Percentiles rank a stretch among this genome's conserved stretches.
Conservation (phyloP, 805 yeast genomes). For the Candida michaelii region DNA sequence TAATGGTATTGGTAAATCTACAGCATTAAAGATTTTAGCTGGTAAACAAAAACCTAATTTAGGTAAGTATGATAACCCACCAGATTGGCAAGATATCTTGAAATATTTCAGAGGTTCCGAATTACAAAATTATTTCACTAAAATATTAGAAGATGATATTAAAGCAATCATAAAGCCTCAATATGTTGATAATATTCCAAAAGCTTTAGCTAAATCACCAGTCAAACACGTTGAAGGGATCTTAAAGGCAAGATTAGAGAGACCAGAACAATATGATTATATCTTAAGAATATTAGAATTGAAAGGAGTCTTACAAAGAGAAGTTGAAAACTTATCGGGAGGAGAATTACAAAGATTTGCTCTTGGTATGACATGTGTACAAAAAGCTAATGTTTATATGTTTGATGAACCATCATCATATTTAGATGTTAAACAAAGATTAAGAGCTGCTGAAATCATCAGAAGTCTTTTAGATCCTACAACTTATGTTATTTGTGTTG, state of each 20-base stretch:
- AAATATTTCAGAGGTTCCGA: slow-evolving; percentile 94
- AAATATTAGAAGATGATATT: slow-evolving; percentile 88
- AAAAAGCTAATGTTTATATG: slow-evolving; percentile 94
- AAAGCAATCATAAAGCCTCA: slow-evolving; percentile 99
- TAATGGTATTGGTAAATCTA: slow-evolving; percentile 98
- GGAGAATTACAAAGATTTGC: slow-evolving; percentile 99
- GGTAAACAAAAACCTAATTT: slow-evolving; percentile 97
- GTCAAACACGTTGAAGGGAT: slow-evolving; percentile 83
- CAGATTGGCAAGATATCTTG: slow-evolving; percentile 94
- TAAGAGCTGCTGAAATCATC: slow-evolving; percentile 93
- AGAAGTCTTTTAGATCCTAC: slow-evolving; percentile 79
- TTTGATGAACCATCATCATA: slow-evolving; percentile 99
- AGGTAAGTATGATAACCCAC: slow-evolving; percentile 93
- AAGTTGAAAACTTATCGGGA: slow-evolving; percentile 87
- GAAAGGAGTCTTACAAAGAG: slow-evolving; percentile 76
- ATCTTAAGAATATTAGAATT: slow-evolving; percentile 74
- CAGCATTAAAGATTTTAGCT: slow-evolving; percentile 93
- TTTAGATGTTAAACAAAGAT: slow-evolving; percentile 97
- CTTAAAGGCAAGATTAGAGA: slow-evolving; percentile 73
- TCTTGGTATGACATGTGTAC: slow-evolving; percentile 95
- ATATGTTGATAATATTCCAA: slow-evolving; percentile 95
- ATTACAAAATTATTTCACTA: slow-evolving; percentile 92
- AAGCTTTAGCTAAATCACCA: slow-evolving; percentile 88
- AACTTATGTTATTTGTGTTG: slow-evolving; percentile 91
- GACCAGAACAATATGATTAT: slow-evolving; percentile 62